These are phyloP conservation scores for Apiotrichum montevideense DNA, from an alignment of 1,284 basidiomycete species.

Conservation along the genomic window DNA sequence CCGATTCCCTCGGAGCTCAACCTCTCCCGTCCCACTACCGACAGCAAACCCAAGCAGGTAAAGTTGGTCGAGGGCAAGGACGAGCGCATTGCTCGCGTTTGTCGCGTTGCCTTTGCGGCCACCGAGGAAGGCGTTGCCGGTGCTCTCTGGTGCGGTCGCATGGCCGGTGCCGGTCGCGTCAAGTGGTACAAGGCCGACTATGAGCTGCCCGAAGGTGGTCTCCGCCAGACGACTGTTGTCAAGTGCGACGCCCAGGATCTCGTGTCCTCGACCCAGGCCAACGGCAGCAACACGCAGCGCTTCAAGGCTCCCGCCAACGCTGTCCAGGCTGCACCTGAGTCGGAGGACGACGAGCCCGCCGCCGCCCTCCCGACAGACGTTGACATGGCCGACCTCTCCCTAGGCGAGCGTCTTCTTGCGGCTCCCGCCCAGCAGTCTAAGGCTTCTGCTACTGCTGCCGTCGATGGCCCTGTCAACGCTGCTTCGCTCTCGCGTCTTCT, in stretches of 20 bases:
- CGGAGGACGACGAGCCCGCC: conserved; percentile 43
- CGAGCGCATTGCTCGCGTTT: conserved; percentile 27
- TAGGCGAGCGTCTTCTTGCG: conserved; percentile 78
- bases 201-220: conserved; percentile 53
- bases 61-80: conserved; percentile 43
- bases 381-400: conserved; percentile 78
- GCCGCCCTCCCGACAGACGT: conserved; percentile 57
- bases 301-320: conserved; percentile 34
- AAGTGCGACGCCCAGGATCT: conserved; percentile 50
- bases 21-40: conserved; percentile 34
- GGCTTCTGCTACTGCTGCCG: conserved; percentile 25
- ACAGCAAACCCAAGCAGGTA: conserved; percentile 32
- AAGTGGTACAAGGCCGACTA: conserved; percentile 59
- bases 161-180: conserved; percentile 61
- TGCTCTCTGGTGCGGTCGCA: conserved; percentile 56
- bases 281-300: conserved; percentile 31
- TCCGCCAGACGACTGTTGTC: conserved; percentile 46
- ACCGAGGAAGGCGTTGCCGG: conserved; percentile 52
- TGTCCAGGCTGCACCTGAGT: conserved; percentile 29
- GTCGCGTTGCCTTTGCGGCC: conserved; percentile 28
- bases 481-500: conserved; percentile 89
- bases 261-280: conserved; percentile 30
- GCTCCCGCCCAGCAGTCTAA: conserved; percentile 50
- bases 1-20: conserved; percentile 55
- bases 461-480: conserved; percentile 58